Evolutionary conservation across 257 asterid species (phyloP), one percentile per base, ranked within the genome.

Genomic region (Primulina eburnea): DNA sequence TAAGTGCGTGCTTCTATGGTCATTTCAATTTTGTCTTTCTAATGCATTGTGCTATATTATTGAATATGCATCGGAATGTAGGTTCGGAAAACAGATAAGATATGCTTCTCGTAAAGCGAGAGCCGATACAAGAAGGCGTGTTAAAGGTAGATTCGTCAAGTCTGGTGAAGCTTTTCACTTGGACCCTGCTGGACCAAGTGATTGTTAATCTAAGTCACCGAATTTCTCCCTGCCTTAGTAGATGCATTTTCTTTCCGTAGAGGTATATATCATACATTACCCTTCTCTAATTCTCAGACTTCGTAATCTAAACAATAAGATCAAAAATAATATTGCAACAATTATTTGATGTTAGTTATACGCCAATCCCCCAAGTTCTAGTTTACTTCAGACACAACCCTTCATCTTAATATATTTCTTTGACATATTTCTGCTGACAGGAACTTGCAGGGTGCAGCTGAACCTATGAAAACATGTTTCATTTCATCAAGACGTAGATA

Each of bases 81-180:
- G 98, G 81, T 92, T 85, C 55, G 98, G 90, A 6, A 92, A 92
- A 72, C 92, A 92, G 72, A 92, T 92, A 77, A 78, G 98, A 67
- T 90, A 92, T 73, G 96, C 89, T 33, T 92, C 98, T 12, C 92
- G 97, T 34, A 92, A 92, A 73, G 97, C 92, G 5, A 87, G 97
- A 73, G 97, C 97, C 1, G 98, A 92, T 75, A 88, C 97, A 8
- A 83, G 98, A 84, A 84, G 76, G 75, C 95, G 98, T 0, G 91
- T 88, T 32, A 92, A 92, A 69, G 98, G 98, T 66, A 85, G 98
- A 81, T 92, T 92, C 60, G 97, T 92, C 58, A 92, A 90, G 81
- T 84, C 92, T 7, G 94, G 91, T n/a, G 95, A 90, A 71, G 75
- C 77, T 64, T 78, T 69, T 62, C 91, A 87, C 58, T 78, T 70